Base-by-base conservation (phyloP, 106 monocot genomes). In the Apostasia shenzhenica region DNA sequence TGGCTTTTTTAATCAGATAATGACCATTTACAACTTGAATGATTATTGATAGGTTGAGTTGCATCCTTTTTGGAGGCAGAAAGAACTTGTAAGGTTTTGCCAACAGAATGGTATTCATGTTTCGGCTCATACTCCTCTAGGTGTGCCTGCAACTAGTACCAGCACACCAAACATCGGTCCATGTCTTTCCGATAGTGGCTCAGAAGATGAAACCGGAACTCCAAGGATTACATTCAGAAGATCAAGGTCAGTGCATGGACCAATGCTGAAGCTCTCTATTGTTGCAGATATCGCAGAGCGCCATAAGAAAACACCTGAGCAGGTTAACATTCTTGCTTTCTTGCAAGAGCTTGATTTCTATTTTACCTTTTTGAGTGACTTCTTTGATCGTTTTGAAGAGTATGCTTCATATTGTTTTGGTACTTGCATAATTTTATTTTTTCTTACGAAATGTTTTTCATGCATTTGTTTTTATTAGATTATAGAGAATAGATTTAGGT, bases 21-120 rank as follows among this genome's bases (percentile, higher is more conserved):
- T 26, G 26, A 26, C 26, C 26, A 26, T 26, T 26, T 26, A 26
- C 26, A 37, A 9, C 37, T 59, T 45, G 57, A 38, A 26, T 41
- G 11, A 26, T 54, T 45, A 45, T 59, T 50, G 50, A 57, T 75
- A 92, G 93, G 89, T 89, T 75, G 93, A 94, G 75, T 79, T 94
- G 67, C 93, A 94, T 70, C 93, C 93, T 8, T 90, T 94, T 45
- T 94, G 93, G 93, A 94, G 89, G 78, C 93, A 94, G 71, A 90
- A 94, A 69, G 89, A 90, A 59, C 80, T 94, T 40, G 93, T 94
- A 40, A 82, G 80, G 57, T 90, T 90, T 66, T 94, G 93, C 70
- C 93, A 87, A 66, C 67, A 80, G 54, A 84, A 84, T 67, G 78
- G 84, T 39, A 94, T 94, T 67, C 93, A 94, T 80, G 89, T 94